A percentile compares a stretch with the other conserved stretches of the same genome.
These are phyloP conservation scores for Grosmannia penicillata DNA, from an alignment of 2,329 filamentous ascomycete genomes.

Conservation along the genomic window DNA sequence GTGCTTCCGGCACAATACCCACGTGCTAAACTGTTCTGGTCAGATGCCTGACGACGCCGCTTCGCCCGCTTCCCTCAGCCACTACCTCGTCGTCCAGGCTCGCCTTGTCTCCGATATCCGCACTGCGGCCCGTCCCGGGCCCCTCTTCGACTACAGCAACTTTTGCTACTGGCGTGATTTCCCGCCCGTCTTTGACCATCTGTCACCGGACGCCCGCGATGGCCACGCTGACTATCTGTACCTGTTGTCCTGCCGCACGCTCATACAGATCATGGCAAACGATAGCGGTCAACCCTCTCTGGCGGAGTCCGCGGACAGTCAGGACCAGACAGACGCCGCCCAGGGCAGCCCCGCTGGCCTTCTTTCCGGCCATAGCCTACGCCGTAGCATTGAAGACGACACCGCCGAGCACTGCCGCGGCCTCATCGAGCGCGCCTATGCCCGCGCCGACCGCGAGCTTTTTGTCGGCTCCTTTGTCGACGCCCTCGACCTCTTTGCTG, in stretches of 20 bases:
- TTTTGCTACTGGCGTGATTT: conserved; percentile 7
- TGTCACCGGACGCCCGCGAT: not conserved
- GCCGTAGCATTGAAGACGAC: conserved; percentile 2
- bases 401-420: conserved; percentile 2
- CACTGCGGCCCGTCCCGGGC: not conserved
- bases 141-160: conserved; percentile 7
- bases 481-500: conserved; percentile 7
- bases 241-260: conserved; percentile 5
- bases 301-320: not conserved
- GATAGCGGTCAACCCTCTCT: no score
- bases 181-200: not conserved
- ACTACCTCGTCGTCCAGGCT: conserved; percentile 6
- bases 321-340: not conserved
- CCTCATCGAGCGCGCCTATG: conserved; percentile 5
- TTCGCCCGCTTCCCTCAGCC: conserved; percentile 1
- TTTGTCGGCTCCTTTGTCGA: conserved; percentile 6
- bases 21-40: not conserved
- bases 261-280: conserved; percentile 2
- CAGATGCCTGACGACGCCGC: conserved; percentile 1
- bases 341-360: not conserved
- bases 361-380: not conserved
- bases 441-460: not conserved
- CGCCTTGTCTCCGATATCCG: conserved; percentile 5
- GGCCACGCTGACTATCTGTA: conserved; percentile 1
- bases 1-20: not conserved